Evolutionary conservation across 495 filamentous ascomycete species (phyloP), one percentile per base, ranked within the genome.

Genomic region (Jackrogersella multiformis): DNA sequence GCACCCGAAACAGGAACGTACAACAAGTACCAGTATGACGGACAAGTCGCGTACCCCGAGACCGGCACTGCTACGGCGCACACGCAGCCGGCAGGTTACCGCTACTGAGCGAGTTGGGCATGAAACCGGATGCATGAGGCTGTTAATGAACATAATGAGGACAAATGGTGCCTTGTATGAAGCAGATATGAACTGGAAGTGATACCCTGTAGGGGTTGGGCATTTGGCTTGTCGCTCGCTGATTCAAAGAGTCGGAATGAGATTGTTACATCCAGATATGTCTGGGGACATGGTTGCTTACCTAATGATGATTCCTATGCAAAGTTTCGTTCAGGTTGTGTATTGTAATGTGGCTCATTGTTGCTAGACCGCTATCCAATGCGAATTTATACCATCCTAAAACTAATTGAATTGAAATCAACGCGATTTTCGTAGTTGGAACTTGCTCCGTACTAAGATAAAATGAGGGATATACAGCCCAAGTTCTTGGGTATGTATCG

Each of bases 11-110:
- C 53, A 41, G 56, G 53, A 1, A 46, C 54, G 20, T 46, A 66
- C 51, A 72, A 67, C 65, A 78, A 78, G 60, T 72, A 74, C 35
- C 60, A 66, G 44, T 44, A 74, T 16, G 70, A 74, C 30, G 73
- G 73, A 30, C 73, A 68, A 45, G 56, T 61, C 1, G 70, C 73
- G 1, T 73, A 73, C 23, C 73, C 73, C 18, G 70, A 74, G 45
- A 61, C 49, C 2, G 66, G 66, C 7, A 64, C 60, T 12, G 66
- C 66, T 4, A 56, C 32, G 13, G 1, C 53, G 42, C 72, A 55
- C 42, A 74, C 60, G 48, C 52, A 21, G 21, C 68, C 66, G 42
- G 57, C 69, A 13, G 72, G 67, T 4, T 67, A 68, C 35, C 61
- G 54, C 6, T 68, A 61, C 45, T 73, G 66, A 28, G 54, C 16